Evolutionary conservation across 768 basidiomycete genomes (phyloP).

Genomic region (Suillus occidentalis): DNA sequence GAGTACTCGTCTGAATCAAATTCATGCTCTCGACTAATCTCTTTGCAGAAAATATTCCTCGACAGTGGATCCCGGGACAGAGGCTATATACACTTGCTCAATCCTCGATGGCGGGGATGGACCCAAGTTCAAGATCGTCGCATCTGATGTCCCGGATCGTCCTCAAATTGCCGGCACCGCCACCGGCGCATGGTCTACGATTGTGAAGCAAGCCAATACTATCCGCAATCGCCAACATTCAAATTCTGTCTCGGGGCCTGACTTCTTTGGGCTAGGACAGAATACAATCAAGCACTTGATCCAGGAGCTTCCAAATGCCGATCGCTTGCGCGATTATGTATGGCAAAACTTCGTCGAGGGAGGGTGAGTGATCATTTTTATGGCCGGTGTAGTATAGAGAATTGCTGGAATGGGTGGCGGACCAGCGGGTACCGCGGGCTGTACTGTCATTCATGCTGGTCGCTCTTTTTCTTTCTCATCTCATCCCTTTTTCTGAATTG

Average conservation of each 20-base stretch:
- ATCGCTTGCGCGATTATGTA: constrained; percentile 74
- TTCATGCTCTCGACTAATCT: constrained; percentile 6
- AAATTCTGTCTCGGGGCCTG: constrained; percentile 85
- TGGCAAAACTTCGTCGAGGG: constrained; percentile 87
- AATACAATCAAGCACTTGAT: constrained; percentile 89
- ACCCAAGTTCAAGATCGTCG: constrained; percentile 83
- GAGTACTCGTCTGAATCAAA: constrained; percentile 18
- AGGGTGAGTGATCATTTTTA: constrained; percentile 54
- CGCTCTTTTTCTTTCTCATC: constrained; percentile 21
- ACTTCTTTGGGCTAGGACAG: constrained; percentile 85
- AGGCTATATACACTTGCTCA: constrained; percentile 79
- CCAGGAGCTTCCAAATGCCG: constrained; percentile 78
- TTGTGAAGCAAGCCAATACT: constrained; percentile 80
- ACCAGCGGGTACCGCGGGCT: constrained; percentile 4
- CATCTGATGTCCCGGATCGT: constrained; percentile 67
- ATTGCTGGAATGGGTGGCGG: constrained; percentile 1
- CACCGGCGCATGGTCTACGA: constrained; percentile 83
- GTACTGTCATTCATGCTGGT: constrained; percentile 11
- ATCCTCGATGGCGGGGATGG: constrained; percentile 85
- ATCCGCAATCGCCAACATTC: constrained; percentile 81
- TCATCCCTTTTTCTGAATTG: constrained; percentile 33
- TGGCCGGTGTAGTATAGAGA: neutral
- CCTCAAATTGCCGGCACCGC: constrained; percentile 84
- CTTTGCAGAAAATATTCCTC: constrained; percentile 70
- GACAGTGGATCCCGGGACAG: constrained; percentile 61